These are phyloP conservation scores for Talaromyces sp. DNA, from an alignment of 2,329 filamentous ascomycete species.

Conservation along the genomic window DNA sequence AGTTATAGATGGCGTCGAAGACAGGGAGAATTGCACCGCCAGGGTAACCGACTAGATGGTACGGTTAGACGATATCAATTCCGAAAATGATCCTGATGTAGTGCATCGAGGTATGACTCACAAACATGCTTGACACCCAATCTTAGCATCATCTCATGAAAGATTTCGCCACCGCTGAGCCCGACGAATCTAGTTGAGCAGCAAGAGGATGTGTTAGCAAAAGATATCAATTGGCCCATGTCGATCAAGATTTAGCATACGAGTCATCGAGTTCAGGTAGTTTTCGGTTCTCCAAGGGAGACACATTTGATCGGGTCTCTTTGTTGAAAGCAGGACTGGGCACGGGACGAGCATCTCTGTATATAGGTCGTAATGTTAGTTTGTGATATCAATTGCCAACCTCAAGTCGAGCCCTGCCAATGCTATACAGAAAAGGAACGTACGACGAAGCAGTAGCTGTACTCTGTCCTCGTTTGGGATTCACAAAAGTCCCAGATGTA, in stretches of 20 bases:
- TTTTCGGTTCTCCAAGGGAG: constrained; percentile 60
- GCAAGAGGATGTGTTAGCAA: background rate
- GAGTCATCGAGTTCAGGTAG: constrained; percentile 70
- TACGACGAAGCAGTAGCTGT: constrained; percentile 48
- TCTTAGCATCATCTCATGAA: constrained; percentile 98
- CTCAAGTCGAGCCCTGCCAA: background rate
- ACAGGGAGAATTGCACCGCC: constrained; percentile 95
- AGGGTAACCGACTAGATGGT: constrained; percentile 69
- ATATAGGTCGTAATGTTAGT: background rate
- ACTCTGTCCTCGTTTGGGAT: constrained; percentile 42
- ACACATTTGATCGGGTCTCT: constrained; percentile 58
- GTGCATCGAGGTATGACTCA: constrained; percentile 48
- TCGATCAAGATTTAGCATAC: constrained; percentile 48
- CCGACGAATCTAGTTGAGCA: constrained; percentile 67
- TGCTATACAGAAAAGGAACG: constrained; percentile 38
- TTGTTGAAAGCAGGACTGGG: constrained; percentile 59
- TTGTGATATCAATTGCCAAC: background rate
- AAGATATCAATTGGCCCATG: background rate
- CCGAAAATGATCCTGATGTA: background rate
- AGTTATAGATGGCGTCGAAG: constrained; percentile 98
- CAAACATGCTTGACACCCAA: constrained; percentile 90
- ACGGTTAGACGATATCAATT: background rate
- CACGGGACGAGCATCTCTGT: constrained; percentile 52
- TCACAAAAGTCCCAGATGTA: constrained; percentile 31
- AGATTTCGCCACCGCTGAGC: constrained; percentile 91